A percentile compares a stretch with the other conserved stretches of the same genome.
These are phyloP conservation scores for Hanseniaspora singularis DNA, from an alignment of 805 yeast genomes.

Conservation along the genomic window DNA sequence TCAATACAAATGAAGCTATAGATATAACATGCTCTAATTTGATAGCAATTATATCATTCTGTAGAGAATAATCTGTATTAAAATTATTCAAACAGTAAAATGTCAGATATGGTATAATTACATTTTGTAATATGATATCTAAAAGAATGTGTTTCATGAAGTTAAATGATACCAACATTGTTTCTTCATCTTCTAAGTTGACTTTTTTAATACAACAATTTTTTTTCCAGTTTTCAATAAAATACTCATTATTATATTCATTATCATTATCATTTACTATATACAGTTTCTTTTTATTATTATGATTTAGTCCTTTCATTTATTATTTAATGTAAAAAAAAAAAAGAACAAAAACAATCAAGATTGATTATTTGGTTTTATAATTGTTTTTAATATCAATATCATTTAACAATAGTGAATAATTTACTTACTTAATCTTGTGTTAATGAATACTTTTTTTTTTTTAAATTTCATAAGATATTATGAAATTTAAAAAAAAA, in stretches of 20 bases:
- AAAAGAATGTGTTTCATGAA: background rate
- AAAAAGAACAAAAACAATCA: too few relatives aligned
- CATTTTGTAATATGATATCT: background rate
- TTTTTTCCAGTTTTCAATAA: slow-evolving; percentile 5
- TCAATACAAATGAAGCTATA: slow-evolving; percentile 15
- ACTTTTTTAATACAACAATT: too few relatives aligned
- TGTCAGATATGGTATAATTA: slow-evolving; percentile 7
- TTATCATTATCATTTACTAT: slow-evolving; percentile 2
- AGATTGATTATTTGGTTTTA: too few relatives aligned
- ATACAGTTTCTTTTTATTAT: slow-evolving; percentile 5
- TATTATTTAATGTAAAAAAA: background rate
- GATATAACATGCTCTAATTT: slow-evolving; percentile 25
- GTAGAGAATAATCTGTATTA: background rate
- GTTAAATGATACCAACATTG: background rate
- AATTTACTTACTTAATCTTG: too few relatives aligned
- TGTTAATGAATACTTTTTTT: too few relatives aligned
- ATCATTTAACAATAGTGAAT: too few relatives aligned
- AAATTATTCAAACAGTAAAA: slow-evolving; percentile 2
- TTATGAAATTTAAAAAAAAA: too few relatives aligned
- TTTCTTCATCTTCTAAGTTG: too few relatives aligned
- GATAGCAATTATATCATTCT: background rate
- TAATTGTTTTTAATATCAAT: too few relatives aligned
- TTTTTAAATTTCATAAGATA: too few relatives aligned
- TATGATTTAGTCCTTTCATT: background rate
- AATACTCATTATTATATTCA: slow-evolving; percentile 2